phyloP scores from a whole-genome alignment of 2,329 filamentous ascomycete genomes.

The Penicillium sp. region DNA sequence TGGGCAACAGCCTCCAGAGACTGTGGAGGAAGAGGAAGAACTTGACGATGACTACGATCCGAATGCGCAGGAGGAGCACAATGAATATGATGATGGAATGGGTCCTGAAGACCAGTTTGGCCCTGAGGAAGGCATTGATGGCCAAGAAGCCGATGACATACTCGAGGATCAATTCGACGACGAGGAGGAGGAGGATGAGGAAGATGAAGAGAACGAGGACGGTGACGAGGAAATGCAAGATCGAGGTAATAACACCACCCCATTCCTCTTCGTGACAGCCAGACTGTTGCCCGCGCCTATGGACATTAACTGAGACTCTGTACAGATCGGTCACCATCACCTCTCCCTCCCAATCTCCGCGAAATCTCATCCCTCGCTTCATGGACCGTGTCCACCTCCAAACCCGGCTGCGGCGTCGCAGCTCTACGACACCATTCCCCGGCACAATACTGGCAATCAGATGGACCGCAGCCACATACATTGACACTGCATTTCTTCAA shows the following conservation, averaged over 20 bases:
- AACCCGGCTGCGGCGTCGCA: constrained; percentile 66
- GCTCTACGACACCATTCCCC: constrained; percentile 65
- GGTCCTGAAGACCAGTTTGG: constrained; percentile 25
- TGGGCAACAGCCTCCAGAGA: constrained; percentile 16
- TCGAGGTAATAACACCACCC: constrained; percentile 33
- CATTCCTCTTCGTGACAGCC: not conserved
- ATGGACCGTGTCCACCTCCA: constrained; percentile 68
- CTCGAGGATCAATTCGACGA: not conserved
- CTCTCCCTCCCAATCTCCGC: constrained; percentile 56
- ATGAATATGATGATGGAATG: constrained; percentile 23
- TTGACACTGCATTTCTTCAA: constrained; percentile 69
- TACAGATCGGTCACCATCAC: constrained; percentile 45
- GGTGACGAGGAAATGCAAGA: constrained; percentile 45
- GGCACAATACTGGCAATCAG: constrained; percentile 68
- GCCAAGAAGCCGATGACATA: constrained; percentile 12
- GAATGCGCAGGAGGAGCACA: constrained; percentile 25
- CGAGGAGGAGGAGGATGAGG: constrained; percentile 27
- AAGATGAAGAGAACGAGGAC: constrained; percentile 32
- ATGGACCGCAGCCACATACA: constrained; percentile 69
- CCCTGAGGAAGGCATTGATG: constrained; percentile 29
- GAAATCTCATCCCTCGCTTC: constrained; percentile 71
- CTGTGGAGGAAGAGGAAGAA: constrained; percentile 25
- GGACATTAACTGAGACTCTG: not conserved
- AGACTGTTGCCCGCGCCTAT: not conserved
- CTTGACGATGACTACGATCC: constrained; percentile 29